Conservation (phyloP, 2,329 filamentous ascomycete genomes). For the Chaetomiaceae sp. region DNA sequence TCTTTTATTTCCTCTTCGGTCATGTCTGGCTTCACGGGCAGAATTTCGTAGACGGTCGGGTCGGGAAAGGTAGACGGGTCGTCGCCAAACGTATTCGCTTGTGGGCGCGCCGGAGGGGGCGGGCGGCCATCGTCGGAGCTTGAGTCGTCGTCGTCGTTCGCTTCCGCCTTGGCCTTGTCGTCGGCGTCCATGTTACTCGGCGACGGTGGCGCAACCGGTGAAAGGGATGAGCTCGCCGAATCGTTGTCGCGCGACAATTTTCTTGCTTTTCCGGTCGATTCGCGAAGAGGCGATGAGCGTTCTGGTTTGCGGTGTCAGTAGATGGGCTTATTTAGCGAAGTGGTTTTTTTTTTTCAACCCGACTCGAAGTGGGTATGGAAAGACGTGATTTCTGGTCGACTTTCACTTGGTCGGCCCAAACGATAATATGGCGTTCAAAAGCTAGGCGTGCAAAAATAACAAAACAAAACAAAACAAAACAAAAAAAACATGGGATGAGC, state of each 20-base stretch:
- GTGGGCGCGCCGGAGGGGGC: conserved; percentile 61
- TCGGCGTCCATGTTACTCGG: conserved; percentile 57
- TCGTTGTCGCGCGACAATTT: conserved; percentile 51
- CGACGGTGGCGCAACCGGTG: conserved; percentile 49
- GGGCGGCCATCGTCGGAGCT: conserved; percentile 57
- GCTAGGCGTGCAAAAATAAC: not conserved
- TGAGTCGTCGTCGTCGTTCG: conserved; percentile 40
- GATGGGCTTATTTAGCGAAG: not conserved
- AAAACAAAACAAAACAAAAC: not conserved
- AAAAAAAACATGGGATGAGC: conserved; percentile 16
- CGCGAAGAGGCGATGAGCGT: conserved; percentile 51
- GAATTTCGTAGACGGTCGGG: conserved; percentile 91
- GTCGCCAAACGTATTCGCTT: conserved; percentile 84
- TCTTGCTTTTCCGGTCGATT: conserved; percentile 43
- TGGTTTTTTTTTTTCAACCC: not conserved
- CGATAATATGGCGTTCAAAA: not conserved
- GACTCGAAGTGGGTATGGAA: conserved; percentile 4
- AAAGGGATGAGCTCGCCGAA: conserved; percentile 57
- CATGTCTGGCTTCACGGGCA: conserved; percentile 68
- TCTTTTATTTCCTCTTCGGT: conserved; percentile 77
- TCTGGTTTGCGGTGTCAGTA: conserved; percentile 34
- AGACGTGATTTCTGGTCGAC: not conserved
- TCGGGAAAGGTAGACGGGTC: conserved; percentile 89
- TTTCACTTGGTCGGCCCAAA: not conserved
- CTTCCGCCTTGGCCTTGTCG: conserved; percentile 38